Evolutionary conservation across 805 yeast species (phyloP).

Genomic region (Lipomyces starkeyi): DNA sequence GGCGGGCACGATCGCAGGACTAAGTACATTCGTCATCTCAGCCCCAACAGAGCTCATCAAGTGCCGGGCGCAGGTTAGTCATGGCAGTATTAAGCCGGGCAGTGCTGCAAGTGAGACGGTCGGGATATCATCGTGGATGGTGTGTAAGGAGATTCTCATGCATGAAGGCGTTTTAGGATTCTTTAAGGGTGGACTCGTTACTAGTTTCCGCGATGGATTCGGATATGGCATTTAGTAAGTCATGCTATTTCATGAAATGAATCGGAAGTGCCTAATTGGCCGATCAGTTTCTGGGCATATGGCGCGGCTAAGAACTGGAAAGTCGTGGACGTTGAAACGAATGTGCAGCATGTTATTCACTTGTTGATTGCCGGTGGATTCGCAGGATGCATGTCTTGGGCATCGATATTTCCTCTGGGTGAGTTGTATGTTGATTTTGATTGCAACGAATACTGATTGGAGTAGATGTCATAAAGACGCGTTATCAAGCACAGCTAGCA

Average conservation of each 20-base stretch:
- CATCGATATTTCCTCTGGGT: conserved; percentile 40
- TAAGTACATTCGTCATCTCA: conserved; percentile 38
- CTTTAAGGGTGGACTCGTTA: conserved; percentile 37
- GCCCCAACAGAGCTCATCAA: conserved; percentile 40
- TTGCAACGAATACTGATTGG: neutral
- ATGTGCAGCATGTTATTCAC: conserved; percentile 14
- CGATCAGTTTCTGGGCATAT: conserved; percentile 33
- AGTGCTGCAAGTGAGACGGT: conserved; percentile 6
- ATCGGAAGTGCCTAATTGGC: neutral
- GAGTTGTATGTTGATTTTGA: neutral
- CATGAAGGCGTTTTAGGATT: conserved; percentile 38
- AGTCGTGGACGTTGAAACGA: conserved; percentile 13
- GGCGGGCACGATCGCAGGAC: conserved; percentile 40
- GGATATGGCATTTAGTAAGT: conserved; percentile 42
- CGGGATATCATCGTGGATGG: conserved; percentile 31
- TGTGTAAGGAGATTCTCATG: conserved; percentile 22
- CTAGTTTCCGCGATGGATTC: conserved; percentile 38
- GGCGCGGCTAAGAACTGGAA: conserved; percentile 20
- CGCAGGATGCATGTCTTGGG: conserved; percentile 42
- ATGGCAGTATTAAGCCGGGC: conserved; percentile 4
- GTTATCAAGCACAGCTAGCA: conserved; percentile 35
- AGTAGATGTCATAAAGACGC: conserved; percentile 39
- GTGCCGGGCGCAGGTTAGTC: conserved; percentile 38
- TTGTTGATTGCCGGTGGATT: conserved; percentile 39
- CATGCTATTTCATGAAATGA: conserved; percentile 3